Percentiles rank a stretch among this genome's conserved stretches.
These are phyloP conservation scores for Hordeum vulgare DNA, from an alignment of 176 grass and related monocot species.

Conservation along the genomic window DNA sequence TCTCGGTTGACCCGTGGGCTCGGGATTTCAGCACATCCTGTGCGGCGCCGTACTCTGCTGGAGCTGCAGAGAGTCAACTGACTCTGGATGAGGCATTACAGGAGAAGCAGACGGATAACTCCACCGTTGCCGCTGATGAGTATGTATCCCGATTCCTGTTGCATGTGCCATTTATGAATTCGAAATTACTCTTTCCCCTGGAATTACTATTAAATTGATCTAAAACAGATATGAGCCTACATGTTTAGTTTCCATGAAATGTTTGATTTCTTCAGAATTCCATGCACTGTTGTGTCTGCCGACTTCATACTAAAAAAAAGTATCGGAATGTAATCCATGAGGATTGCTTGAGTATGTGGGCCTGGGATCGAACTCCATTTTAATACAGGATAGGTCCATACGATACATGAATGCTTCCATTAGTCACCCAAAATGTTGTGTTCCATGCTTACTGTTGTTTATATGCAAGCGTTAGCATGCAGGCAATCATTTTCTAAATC, in stretches of 20 bases:
- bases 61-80: constrained; percentile 56
- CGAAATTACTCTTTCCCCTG: neutral
- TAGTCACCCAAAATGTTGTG: neutral
- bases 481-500: neutral
- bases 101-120: constrained; percentile 56
- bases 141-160: constrained; percentile 33
- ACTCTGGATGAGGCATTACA: constrained; percentile 47
- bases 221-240: neutral
- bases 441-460: neutral
- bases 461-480: neutral
- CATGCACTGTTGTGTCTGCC: neutral
- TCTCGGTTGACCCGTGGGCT: constrained; percentile 35
- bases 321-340: neutral
- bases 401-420: neutral
- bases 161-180: neutral
- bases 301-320: neutral
- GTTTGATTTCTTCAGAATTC: neutral
- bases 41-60: constrained; percentile 48
- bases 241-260: neutral
- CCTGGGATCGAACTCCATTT: neutral
- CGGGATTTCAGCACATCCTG: constrained; percentile 37
- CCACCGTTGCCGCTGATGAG: constrained; percentile 44
- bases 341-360: neutral
- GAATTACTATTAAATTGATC: neutral
- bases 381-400: neutral